Percentiles rank a stretch among this genome's conserved stretches.
These are phyloP conservation scores for Salpingoeca rosetta DNA, from an alignment of 78 protist genomes.

Conservation along the genomic window DNA sequence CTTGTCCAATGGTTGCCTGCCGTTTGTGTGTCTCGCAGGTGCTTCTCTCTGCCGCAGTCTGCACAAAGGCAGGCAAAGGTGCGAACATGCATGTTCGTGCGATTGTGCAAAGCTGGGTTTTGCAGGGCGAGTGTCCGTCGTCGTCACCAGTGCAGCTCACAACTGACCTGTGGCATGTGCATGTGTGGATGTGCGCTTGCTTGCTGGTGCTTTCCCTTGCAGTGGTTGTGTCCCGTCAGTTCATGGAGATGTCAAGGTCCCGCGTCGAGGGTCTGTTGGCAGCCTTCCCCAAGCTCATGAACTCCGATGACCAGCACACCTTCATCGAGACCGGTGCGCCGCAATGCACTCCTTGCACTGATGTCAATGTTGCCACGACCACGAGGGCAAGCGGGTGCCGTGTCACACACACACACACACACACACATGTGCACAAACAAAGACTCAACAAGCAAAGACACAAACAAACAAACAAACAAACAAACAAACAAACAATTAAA, in stretches of 20 bases:
- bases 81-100: background rate
- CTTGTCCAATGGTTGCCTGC: background rate
- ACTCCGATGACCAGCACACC: conserved; percentile 80
- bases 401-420: too few species aligned
- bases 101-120: background rate
- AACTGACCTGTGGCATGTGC: too few species aligned
- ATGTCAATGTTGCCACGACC: too few species aligned
- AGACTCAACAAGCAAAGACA: too few species aligned
- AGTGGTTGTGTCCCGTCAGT: conserved; percentile 84
- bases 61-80: conserved; percentile 47
- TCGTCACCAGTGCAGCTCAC: too few species aligned
- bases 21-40: conserved; percentile 15
- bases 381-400: too few species aligned
- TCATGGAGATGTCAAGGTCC: conserved; percentile 76
- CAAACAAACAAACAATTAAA: too few species aligned
- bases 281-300: conserved; percentile 87
- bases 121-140: too few species aligned
- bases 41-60: conserved; percentile 37
- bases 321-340: conserved; percentile 73
- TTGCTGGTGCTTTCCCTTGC: too few species aligned
- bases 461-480: too few species aligned
- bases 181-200: too few species aligned
- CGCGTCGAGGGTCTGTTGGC: conserved; percentile 88
- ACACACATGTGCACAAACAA: too few species aligned
- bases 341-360: background rate